Percentiles rank a stretch among this genome's conserved stretches.
These are phyloP conservation scores for Aspergillus biplanus DNA, from an alignment of 495 filamentous ascomycete species.

Conservation along the genomic window DNA sequence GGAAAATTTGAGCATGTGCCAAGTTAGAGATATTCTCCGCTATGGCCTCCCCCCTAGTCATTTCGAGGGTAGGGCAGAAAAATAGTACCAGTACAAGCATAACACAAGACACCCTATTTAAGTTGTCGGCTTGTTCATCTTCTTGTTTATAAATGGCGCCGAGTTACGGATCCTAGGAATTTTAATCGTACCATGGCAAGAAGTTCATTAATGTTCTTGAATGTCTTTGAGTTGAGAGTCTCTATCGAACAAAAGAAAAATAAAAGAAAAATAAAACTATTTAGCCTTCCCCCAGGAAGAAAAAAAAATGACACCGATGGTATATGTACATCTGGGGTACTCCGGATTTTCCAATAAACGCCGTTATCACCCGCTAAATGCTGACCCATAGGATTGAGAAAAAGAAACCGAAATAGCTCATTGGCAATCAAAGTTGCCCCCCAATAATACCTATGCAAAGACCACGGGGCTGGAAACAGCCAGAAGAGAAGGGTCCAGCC, in stretches of 20 bases:
- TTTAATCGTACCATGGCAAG: too few species aligned
- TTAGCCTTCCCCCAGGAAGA: constrained; percentile 10
- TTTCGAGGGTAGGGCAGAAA: too few species aligned
- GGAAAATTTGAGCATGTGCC: too few species aligned
- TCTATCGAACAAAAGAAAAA: constrained; percentile 38
- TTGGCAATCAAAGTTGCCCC: constrained; percentile 34
- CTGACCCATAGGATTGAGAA: constrained; percentile 22
- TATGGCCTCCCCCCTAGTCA: too few species aligned
- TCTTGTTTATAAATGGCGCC: too few species aligned
- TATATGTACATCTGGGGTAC: constrained; percentile 33
- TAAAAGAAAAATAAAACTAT: constrained; percentile 25
- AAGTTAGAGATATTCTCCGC: too few species aligned
- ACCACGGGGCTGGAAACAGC: constrained; percentile 32
- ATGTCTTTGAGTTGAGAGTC: constrained; percentile 35
- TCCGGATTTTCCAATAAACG: constrained; percentile 35
- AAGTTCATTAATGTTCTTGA: not conserved
- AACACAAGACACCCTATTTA: too few species aligned
- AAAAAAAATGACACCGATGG: constrained; percentile 24
- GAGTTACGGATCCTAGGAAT: too few species aligned
- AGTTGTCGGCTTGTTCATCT: too few species aligned
- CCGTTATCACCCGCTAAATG: constrained; percentile 43
- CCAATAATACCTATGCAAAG: constrained; percentile 34
- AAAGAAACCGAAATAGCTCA: constrained; percentile 25
- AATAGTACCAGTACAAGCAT: too few species aligned
- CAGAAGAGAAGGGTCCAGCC: constrained; percentile 45